Percentiles rank a stretch among this genome's conserved stretches.
phyloP scores from a whole-genome alignment of 257 asterid species.

The Coffea canephora region DNA sequence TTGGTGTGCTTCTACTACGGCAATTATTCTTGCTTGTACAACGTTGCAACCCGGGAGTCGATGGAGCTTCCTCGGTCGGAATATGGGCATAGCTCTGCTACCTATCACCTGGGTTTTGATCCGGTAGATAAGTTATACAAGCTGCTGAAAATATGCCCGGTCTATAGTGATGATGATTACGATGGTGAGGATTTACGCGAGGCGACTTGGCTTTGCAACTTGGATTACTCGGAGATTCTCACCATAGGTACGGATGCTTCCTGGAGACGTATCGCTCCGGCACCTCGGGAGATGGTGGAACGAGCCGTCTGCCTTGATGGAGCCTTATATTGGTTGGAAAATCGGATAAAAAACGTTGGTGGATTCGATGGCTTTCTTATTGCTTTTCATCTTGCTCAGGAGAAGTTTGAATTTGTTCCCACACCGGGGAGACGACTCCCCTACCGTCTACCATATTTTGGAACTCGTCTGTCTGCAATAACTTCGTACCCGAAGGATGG shows the following conservation, averaged over 20 bases:
- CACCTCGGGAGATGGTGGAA: background rate
- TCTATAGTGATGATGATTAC: background rate
- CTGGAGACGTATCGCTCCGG: background rate
- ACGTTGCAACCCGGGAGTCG: background rate
- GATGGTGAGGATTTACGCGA: background rate
- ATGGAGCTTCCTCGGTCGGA: background rate
- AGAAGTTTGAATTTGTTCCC: too few species aligned
- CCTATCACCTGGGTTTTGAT: background rate
- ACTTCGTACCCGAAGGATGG: slow-evolving; percentile 4
- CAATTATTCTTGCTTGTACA: background rate
- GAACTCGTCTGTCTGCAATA: slow-evolving; percentile 15
- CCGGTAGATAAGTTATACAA: background rate
- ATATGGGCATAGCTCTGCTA: background rate
- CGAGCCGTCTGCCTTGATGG: background rate
- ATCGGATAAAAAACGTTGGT: too few species aligned
- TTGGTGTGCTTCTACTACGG: background rate
- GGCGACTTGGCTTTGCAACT: background rate
- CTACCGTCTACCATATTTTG: slow-evolving; percentile 36
- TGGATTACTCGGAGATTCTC: background rate
- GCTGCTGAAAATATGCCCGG: background rate
- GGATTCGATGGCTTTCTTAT: too few species aligned
- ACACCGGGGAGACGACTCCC: background rate
- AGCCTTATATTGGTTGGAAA: background rate
- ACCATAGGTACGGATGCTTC: background rate
- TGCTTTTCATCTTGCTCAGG: too few species aligned